phyloP scores from a whole-genome alignment of 805 yeast species.

The Lipomyces kockii region DNA sequence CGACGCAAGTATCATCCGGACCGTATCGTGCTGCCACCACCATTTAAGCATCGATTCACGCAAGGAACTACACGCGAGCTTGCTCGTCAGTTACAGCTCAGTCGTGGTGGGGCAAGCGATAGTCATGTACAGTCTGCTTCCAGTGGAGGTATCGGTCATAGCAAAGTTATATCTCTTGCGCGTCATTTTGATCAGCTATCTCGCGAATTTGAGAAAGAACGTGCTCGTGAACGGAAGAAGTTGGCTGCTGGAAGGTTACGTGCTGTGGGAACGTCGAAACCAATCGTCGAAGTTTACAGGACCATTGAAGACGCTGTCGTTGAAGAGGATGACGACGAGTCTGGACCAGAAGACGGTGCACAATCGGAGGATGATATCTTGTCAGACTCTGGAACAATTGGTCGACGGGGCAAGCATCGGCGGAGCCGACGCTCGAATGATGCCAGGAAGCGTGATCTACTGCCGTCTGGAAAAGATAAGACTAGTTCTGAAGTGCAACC shows the following conservation, averaged over 20 bases:
- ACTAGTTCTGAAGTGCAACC: neutral
- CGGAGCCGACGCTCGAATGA: neutral
- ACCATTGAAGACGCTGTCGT: constrained; percentile 88
- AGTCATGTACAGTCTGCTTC: constrained; percentile 27
- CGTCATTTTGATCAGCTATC: constrained; percentile 81
- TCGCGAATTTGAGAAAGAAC: constrained; percentile 81
- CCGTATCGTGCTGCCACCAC: constrained; percentile 22
- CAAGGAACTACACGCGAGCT: constrained; percentile 37
- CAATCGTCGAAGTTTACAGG: constrained; percentile 88
- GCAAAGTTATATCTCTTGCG: constrained; percentile 47
- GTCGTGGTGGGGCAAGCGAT: constrained; percentile 26
- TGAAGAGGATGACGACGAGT: constrained; percentile 50
- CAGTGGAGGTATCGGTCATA: constrained; percentile 19
- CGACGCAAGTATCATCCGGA: constrained; percentile 30
- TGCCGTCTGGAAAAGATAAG: constrained; percentile 4
- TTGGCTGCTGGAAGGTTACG: constrained; percentile 57
- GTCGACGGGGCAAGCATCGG: constrained; percentile 14
- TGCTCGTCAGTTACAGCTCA: constrained; percentile 35
- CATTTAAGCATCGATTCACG: constrained; percentile 29
- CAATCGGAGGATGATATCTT: constrained; percentile 33
- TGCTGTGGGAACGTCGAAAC: constrained; percentile 71
- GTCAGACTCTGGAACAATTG: constrained; percentile 33
- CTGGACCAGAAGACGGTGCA: constrained; percentile 26
- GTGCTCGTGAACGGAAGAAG: constrained; percentile 76
- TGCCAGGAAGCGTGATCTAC: neutral